phyloP scores from a whole-genome alignment of 768 basidiomycete genomes.

The Pleurotus pulmonarius region DNA sequence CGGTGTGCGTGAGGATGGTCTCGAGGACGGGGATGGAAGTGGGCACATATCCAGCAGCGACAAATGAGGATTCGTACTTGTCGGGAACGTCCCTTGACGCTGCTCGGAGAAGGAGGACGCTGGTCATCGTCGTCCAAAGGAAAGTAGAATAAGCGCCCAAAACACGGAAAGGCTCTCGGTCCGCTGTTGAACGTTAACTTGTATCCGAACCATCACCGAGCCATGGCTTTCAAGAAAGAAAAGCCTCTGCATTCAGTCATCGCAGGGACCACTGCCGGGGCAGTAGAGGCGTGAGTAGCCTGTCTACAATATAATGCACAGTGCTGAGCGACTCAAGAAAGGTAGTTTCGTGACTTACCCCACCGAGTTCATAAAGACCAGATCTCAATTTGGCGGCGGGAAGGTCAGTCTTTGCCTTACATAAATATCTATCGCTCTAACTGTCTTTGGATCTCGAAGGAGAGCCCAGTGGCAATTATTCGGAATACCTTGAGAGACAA shows the following conservation, averaged over 20 bases:
- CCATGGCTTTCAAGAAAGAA: slow-evolving; percentile 61
- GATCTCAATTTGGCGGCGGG: slow-evolving; percentile 80
- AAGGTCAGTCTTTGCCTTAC: slow-evolving; percentile 38
- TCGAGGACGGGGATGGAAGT: slow-evolving; percentile 71
- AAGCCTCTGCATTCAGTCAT: slow-evolving; percentile 83
- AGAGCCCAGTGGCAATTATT: slow-evolving; percentile 73
- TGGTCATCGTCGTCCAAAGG: slow-evolving; percentile 21
- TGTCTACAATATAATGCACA: background rate
- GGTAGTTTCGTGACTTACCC: slow-evolving; percentile 82
- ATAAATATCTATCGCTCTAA: background rate
- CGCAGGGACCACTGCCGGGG: slow-evolving; percentile 91
- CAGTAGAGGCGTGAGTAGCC: slow-evolving; percentile 80
- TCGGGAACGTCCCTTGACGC: slow-evolving; percentile 41
- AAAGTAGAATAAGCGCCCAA: slow-evolving; percentile 5
- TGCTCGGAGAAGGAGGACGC: slow-evolving; percentile 41
- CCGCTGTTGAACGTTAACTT: too few species aligned
- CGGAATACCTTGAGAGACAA: slow-evolving; percentile 67
- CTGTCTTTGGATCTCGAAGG: slow-evolving; percentile 16
- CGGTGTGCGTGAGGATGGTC: slow-evolving; percentile 51
- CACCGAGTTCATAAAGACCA: slow-evolving; percentile 90
- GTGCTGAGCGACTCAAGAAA: slow-evolving; percentile 33
- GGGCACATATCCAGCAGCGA: slow-evolving; percentile 42
- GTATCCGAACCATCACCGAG: background rate
- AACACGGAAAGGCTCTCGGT: background rate
- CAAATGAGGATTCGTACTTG: slow-evolving; percentile 54